Percentiles rank a stretch among this genome's conserved stretches.
Conservation (phyloP, 805 yeast species). For the Kodamaea kaohsiungensis region DNA sequence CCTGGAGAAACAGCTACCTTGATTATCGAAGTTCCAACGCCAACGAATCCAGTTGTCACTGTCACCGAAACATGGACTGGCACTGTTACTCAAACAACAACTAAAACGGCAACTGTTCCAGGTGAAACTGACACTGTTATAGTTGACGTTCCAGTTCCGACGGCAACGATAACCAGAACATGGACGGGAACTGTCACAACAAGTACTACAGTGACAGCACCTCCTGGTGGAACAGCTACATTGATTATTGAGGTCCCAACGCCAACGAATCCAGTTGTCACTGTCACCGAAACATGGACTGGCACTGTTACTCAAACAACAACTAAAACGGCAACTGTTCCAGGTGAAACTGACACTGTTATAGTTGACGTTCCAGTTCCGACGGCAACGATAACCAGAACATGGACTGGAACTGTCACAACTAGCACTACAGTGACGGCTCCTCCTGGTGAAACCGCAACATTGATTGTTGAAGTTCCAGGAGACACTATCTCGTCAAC, state of each 20-base stretch:
- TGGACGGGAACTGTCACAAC: background rate
- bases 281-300: too few relatives aligned
- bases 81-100: too few relatives aligned
- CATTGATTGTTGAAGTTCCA: background rate
- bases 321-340: background rate
- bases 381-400: background rate
- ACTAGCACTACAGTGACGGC: constrained; percentile 10
- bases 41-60: too few relatives aligned
- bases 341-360: background rate
- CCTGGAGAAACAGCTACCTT: constrained; percentile 9
- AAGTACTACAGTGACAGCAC: background rate
- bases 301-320: too few relatives aligned
- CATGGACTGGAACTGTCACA: constrained; percentile 6
- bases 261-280: too few relatives aligned
- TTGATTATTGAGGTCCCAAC: background rate
- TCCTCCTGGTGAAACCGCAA: constrained; percentile 10
- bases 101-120: too few relatives aligned
- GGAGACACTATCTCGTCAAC: too few relatives aligned
- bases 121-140: too few relatives aligned
- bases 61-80: too few relatives aligned
- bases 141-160: background rate
- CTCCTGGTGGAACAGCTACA: background rate
- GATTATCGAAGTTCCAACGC: background rate
- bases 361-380: background rate
- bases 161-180: background rate